Evolutionary conservation across 202 grass and related monocot genomes (phyloP).

Genomic region (Bolboschoenoplectus hybrid): DNA sequence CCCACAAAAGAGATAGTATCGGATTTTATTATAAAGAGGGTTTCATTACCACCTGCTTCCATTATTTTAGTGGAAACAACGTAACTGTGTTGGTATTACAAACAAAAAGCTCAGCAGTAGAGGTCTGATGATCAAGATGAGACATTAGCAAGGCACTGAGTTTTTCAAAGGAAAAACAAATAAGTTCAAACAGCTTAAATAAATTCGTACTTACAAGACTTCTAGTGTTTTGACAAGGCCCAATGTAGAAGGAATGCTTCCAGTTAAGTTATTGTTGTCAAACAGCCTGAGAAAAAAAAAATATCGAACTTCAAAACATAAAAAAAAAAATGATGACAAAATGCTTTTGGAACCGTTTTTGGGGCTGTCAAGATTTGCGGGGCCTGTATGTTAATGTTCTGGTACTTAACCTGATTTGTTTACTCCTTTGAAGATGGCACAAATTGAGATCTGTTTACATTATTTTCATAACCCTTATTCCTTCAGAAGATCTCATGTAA

Average conservation of each 20-base stretch:
- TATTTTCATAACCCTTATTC: neutral
- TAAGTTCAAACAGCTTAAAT: neutral
- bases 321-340: neutral
- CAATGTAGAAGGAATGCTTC: conserved; percentile 70
- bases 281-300: conserved; percentile 59
- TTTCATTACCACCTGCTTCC: neutral
- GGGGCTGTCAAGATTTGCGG: neutral
- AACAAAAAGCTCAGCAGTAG: neutral
- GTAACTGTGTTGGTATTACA: neutral
- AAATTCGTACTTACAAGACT: conserved; percentile 73
- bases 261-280: conserved; percentile 78
- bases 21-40: neutral
- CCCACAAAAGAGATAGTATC: neutral
- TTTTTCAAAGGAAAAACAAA: neutral
- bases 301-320: conserved; percentile 12
- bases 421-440: neutral
- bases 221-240: conserved; percentile 52
- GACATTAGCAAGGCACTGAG: neutral
- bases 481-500: neutral
- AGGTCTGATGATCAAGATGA: neutral
- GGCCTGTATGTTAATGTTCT: neutral
- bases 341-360: neutral
- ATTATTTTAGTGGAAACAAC: conserved; percentile 22
- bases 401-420: neutral
- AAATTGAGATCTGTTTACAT: neutral